Conservation (phyloP, 805 yeast species). For the Cyberlindnera veronae region DNA sequence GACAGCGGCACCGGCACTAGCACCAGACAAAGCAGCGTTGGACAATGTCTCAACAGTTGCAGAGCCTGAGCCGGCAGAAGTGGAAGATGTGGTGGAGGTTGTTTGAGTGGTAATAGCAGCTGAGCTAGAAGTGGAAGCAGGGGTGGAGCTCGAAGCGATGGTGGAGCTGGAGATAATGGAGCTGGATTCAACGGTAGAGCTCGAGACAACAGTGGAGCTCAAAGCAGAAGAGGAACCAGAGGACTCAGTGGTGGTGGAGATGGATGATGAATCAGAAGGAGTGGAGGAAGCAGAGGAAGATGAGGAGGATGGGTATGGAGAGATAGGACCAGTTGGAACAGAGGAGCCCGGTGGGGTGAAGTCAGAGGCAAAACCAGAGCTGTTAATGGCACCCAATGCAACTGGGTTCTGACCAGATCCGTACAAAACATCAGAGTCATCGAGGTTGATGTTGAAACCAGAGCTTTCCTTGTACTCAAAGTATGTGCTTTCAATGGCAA, state of each 20-base stretch:
- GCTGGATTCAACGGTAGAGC: conserved; percentile 14
- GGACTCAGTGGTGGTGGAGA: conserved; percentile 18
- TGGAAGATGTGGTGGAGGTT: no score
- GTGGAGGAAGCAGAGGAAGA: conserved; percentile 6
- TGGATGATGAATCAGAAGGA: no score
- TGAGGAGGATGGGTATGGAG: conserved; percentile 1
- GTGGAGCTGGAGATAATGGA: no score
- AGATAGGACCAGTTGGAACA: conserved; percentile 6
- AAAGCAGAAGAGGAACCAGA: no score
- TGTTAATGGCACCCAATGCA: conserved; percentile 16
- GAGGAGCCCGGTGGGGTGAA: conserved; percentile 11
- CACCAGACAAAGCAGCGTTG: conserved; percentile 7
- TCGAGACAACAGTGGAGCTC: no score
- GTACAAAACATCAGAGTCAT: conserved; percentile 10
- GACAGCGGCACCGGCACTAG: conserved; percentile 3
- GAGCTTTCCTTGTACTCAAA: conserved; percentile 33
- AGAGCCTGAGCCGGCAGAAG: no score
- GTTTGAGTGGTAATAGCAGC: no score
- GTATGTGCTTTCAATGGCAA: conserved; percentile 34
- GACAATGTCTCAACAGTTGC: conserved; percentile 26
- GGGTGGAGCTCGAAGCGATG: no score
- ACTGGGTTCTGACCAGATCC: conserved; percentile 11
- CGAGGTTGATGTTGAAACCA: conserved; percentile 36
- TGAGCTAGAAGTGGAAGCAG: no score
- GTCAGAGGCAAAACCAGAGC: conserved; percentile 21